These are phyloP conservation scores for Kodamaea fungicola DNA, from an alignment of 1,139 yeast genomes.

Conservation along the genomic window DNA sequence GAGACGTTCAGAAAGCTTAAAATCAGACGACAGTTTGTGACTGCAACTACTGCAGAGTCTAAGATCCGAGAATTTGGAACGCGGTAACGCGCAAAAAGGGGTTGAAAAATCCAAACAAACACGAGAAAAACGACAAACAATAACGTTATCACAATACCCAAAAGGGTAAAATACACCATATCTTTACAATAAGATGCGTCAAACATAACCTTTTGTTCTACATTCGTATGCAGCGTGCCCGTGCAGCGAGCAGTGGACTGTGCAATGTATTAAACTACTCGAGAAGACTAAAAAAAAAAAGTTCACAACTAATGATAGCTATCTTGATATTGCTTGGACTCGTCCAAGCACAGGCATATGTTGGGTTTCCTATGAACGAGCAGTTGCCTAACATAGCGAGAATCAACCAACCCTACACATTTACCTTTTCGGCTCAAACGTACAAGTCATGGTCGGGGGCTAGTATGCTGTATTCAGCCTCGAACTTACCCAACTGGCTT, in stretches of 20 bases:
- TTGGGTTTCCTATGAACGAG: slow-evolving; percentile 76
- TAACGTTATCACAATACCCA: not conserved
- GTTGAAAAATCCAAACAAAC: not conserved
- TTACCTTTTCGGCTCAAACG: slow-evolving; percentile 70
- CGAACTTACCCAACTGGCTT: slow-evolving; percentile 73
- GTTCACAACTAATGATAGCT: slow-evolving; percentile 5
- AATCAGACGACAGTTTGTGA: too few relatives aligned
- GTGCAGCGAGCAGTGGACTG: too few relatives aligned
- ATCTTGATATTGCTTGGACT: slow-evolving; percentile 10
- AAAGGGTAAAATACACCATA: slow-evolving; percentile 4
- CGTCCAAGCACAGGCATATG: slow-evolving; percentile 31
- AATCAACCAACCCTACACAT: slow-evolving; percentile 57
- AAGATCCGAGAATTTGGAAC: too few relatives aligned
- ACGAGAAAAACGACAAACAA: not conserved
- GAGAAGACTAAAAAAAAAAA: slow-evolving; percentile 2
- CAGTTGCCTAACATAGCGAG: slow-evolving; percentile 90
- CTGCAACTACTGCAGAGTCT: too few relatives aligned
- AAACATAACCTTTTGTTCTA: not conserved
- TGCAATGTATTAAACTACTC: not conserved
- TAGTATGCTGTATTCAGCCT: slow-evolving; percentile 50
- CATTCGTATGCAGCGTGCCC: too few relatives aligned
- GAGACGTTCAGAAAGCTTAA: too few relatives aligned
- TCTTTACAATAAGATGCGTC: slow-evolving; percentile 1
- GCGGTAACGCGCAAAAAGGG: not conserved
- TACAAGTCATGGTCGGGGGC: slow-evolving; percentile 49